These are phyloP conservation scores for Microcera coccophila DNA, from an alignment of 2,329 filamentous ascomycete genomes.

Conservation along the genomic window DNA sequence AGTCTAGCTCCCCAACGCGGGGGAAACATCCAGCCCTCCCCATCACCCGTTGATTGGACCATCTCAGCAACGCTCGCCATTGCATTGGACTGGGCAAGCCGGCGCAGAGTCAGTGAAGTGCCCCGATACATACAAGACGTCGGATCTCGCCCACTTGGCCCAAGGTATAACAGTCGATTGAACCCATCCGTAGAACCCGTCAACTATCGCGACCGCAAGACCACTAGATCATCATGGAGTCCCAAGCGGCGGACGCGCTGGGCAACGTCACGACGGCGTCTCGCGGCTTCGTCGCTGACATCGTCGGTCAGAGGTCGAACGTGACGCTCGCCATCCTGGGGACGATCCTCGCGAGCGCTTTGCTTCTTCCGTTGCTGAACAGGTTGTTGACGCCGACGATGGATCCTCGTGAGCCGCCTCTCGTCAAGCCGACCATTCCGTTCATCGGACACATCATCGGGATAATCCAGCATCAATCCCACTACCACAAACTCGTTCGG, in stretches of 20 bases:
- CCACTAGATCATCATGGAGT: no score
- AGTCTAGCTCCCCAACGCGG: no score
- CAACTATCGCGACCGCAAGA: no score
- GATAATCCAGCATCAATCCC: constrained; percentile 34
- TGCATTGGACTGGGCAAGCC: no score
- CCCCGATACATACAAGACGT: no score
- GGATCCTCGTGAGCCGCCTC: constrained; percentile 40
- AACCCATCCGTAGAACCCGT: no score
- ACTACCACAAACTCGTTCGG: constrained; percentile 38
- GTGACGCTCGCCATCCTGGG: constrained; percentile 38
- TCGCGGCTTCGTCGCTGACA: constrained; percentile 5
- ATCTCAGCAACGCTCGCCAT: no score
- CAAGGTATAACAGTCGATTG: no score
- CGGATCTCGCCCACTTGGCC: no score
- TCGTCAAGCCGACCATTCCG: constrained; percentile 39
- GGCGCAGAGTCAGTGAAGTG: no score
- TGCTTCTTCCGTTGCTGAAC: constrained; percentile 14
- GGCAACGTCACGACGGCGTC: background rate
- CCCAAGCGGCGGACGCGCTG: background rate
- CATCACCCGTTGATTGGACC: no score
- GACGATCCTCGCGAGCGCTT: constrained; percentile 7
- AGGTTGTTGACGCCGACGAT: constrained; percentile 16
- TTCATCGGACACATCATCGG: constrained; percentile 45
- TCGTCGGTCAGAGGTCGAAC: constrained; percentile 4
- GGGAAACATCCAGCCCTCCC: no score